phyloP scores from a whole-genome alignment of 768 basidiomycete species.

The Tricholoma flavovirens region DNA sequence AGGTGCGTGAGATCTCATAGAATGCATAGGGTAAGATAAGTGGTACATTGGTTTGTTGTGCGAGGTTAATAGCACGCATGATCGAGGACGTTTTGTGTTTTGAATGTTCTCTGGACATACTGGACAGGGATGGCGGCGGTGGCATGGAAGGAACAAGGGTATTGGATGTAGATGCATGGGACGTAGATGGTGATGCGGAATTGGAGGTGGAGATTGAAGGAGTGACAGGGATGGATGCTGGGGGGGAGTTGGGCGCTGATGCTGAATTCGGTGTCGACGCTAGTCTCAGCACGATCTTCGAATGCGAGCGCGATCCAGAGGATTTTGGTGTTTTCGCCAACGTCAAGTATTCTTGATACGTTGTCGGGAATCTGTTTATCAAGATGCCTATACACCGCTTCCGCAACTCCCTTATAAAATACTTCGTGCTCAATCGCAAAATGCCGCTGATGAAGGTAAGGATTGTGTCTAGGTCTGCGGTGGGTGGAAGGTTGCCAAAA shows the following conservation, averaged over 20 bases:
- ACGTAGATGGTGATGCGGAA: background rate
- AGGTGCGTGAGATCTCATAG: slow-evolving; percentile 42
- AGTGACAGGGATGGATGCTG: background rate
- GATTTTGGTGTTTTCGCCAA: slow-evolving; percentile 18
- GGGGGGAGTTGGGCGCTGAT: background rate
- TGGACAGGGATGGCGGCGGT: slow-evolving; percentile 2
- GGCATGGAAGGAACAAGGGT: background rate
- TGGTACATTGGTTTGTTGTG: slow-evolving; percentile 32
- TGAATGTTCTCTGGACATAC: slow-evolving; percentile 9
- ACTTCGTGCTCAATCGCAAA: slow-evolving; percentile 60
- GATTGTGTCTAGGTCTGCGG: slow-evolving; percentile 38
- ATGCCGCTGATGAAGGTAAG: slow-evolving; percentile 45
- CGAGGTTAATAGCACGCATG: slow-evolving; percentile 41
- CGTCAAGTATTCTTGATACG: slow-evolving; percentile 32
- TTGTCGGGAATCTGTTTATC: slow-evolving; percentile 32
- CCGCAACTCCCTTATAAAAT: slow-evolving; percentile 48
- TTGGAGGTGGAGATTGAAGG: background rate
- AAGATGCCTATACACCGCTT: slow-evolving; percentile 46
- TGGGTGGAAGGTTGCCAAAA: slow-evolving; percentile 29
- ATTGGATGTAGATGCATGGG: background rate
- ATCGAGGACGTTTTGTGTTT: slow-evolving; percentile 34
- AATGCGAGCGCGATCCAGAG: slow-evolving; percentile 8
- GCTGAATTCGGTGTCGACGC: background rate
- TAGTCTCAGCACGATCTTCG: background rate
- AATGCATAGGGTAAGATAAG: slow-evolving; percentile 42